Conservation (phyloP, 2,329 filamentous ascomycete species). For the Pseudogymnoascus sp. region DNA sequence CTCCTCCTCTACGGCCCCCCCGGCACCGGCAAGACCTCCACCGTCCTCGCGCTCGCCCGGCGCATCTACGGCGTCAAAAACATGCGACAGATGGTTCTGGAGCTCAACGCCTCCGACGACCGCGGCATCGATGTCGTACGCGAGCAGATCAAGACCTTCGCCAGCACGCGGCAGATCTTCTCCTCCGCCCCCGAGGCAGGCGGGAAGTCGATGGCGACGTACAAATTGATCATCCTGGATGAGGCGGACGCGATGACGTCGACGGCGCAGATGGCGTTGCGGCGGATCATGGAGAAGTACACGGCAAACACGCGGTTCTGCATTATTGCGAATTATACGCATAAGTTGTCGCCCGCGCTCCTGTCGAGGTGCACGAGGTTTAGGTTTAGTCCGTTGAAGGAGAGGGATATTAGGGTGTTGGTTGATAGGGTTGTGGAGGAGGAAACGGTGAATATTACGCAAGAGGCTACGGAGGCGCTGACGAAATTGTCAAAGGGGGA, state of each 20-base stretch:
- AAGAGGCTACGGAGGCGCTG: conserved; percentile 73
- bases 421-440: conserved; percentile 87
- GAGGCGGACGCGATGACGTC: conserved; percentile 99
- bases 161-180: conserved; percentile 97
- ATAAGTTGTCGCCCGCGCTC: conserved; percentile 90
- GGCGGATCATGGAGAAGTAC: conserved; percentile 98
- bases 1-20: conserved; percentile 94
- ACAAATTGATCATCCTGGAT: conserved; percentile 95
- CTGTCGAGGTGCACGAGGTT: conserved; percentile 92
- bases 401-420: conserved; percentile 72
- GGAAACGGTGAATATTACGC: conserved; percentile 75
- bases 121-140: conserved; percentile 95
- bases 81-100: conserved; percentile 96
- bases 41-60: conserved; percentile 84
- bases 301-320: conserved; percentile 96
- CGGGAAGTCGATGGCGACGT: conserved; percentile 56
- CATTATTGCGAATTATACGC: conserved; percentile 97
- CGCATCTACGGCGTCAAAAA: conserved; percentile 89
- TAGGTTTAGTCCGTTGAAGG: conserved; percentile 87
- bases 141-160: conserved; percentile 99
- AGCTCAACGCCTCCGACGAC: conserved; percentile 95
- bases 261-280: conserved; percentile 93
- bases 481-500: conserved; percentile 88
- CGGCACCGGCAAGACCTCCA: conserved; percentile 96
- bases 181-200: conserved; percentile 47